These are phyloP conservation scores for Fusarium xyrophilum DNA, from an alignment of 2,329 filamentous ascomycete species.

Conservation along the genomic window DNA sequence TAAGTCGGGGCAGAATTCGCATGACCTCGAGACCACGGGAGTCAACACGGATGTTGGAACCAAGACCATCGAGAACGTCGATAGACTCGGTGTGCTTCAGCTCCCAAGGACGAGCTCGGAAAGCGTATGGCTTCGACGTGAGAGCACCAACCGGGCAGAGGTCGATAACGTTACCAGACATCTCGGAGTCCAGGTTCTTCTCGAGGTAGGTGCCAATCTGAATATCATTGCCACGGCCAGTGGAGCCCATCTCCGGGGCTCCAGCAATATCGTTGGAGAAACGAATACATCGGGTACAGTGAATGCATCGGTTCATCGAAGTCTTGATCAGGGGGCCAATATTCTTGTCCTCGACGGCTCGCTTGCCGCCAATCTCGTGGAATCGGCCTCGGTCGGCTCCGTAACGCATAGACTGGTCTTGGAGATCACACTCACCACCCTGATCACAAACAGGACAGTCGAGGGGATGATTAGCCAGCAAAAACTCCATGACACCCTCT, in stretches of 20 bases:
- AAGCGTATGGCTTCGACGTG: conserved; percentile 96
- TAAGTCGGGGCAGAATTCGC: conserved; percentile 89
- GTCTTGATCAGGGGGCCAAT: conserved; percentile 98
- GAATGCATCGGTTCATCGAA: conserved; percentile 99
- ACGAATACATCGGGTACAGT: conserved; percentile 96
- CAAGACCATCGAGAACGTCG: conserved; percentile 90
- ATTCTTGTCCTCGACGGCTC: conserved; percentile 99
- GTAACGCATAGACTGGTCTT: conserved; percentile 99
- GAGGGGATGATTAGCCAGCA: conserved; percentile 93
- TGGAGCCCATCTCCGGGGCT: conserved; percentile 92
- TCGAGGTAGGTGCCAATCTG: conserved; percentile 99
- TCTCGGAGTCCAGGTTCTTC: conserved; percentile 88
- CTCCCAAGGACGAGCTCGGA: conserved; percentile 96
- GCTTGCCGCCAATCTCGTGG: conserved; percentile 94
- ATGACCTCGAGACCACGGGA: conserved; percentile 94
- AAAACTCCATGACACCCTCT: conserved; percentile 98
- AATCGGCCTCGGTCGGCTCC: conserved; percentile 95
- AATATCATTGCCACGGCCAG: conserved; percentile 93
- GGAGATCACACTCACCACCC: conserved; percentile 97
- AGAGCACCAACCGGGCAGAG: conserved; percentile 96
- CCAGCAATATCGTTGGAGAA: conserved; percentile 98
- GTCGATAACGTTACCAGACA: conserved; percentile 97
- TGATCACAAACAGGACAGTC: conserved; percentile 99
- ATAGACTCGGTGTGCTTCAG: conserved; percentile 95
- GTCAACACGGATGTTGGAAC: conserved; percentile 94